A percentile compares a stretch with the other conserved stretches of the same genome.
phyloP scores from a whole-genome alignment of 139 green algal genomes.

The Diplosphaera chodatii region DNA sequence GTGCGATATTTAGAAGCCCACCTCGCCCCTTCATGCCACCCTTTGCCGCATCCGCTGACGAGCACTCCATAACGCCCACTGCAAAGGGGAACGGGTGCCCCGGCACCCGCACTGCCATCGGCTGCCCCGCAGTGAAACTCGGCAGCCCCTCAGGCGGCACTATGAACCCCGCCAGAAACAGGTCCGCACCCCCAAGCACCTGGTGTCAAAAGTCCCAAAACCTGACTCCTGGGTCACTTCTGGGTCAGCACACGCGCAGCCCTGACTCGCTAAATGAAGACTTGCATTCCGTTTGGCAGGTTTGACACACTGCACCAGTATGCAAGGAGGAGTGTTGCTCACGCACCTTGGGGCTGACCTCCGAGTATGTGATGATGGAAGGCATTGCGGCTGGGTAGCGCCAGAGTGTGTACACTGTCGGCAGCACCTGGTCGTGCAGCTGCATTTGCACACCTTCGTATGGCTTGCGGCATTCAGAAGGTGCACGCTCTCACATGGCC shows the following conservation, averaged over 20 bases:
- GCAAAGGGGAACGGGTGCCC: constrained; percentile 20
- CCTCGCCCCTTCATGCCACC: neutral
- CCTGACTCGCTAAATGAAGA: no score
- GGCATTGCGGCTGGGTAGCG: constrained; percentile 3
- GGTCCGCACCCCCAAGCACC: constrained; percentile 24
- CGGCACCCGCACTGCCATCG: constrained; percentile 3
- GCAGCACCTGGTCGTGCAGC: constrained; percentile 10
- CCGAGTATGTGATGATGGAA: constrained; percentile 15
- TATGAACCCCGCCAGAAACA: constrained; percentile 28
- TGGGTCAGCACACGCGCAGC: no score
- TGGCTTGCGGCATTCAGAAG: no score
- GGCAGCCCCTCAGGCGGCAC: constrained; percentile 12
- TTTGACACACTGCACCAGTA: no score
- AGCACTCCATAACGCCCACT: constrained; percentile 8
- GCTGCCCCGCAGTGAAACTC: constrained; percentile 3
- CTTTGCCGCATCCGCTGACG: neutral
- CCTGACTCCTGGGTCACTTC: no score
- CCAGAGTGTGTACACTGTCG: constrained; percentile 26
- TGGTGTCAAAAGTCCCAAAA: no score
- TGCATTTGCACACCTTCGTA: no score
- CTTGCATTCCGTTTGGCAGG: no score
- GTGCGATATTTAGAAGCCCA: no score
- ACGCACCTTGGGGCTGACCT: constrained; percentile 26
- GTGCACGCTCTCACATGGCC: no score
- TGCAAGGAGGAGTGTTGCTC: no score